Conservation (phyloP, 2,329 filamentous ascomycete species). For the Claviceps pusilla region DNA sequence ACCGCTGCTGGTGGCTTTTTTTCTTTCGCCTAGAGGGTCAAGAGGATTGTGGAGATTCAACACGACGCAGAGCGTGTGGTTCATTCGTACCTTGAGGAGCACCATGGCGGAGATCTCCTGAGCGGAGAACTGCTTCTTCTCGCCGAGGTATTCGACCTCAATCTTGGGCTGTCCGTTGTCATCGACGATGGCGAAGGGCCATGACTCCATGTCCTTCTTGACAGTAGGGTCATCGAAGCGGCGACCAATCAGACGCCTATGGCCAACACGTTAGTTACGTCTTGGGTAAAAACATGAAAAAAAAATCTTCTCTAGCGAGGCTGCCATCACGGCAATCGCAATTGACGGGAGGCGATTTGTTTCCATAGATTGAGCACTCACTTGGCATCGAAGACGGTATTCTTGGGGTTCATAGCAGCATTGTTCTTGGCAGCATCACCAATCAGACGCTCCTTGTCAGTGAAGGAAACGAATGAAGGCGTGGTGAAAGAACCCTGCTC, state of each 20-base stretch:
- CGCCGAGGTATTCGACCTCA: conserved; percentile 86
- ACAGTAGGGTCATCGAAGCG: conserved; percentile 89
- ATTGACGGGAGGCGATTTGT: not conserved
- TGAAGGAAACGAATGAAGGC: conserved; percentile 98
- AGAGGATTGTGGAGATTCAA: not conserved
- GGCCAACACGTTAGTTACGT: not conserved
- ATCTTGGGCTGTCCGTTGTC: conserved; percentile 79
- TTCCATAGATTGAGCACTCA: conserved; percentile 32
- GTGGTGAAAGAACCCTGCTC: conserved; percentile 99
- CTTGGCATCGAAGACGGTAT: conserved; percentile 99
- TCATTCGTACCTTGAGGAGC: conserved; percentile 64
- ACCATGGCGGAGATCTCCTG: conserved; percentile 99
- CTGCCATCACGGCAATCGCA: not conserved
- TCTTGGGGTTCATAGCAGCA: conserved; percentile 96
- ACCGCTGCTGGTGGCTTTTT: not conserved
- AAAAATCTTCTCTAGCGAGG: not conserved
- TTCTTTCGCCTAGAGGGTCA: not conserved
- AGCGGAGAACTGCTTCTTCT: conserved; percentile 90
- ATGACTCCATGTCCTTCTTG: conserved; percentile 97
- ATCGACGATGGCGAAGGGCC: conserved; percentile 97
- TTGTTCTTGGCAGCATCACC: conserved; percentile 99
- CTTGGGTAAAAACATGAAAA: not conserved
- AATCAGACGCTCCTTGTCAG: conserved; percentile 94
- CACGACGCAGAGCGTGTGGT: not conserved
- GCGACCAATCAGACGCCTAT: conserved; percentile 90